phyloP scores from a whole-genome alignment of 1,139 yeast genomes.

The Hyphopichia khmerensis region DNA sequence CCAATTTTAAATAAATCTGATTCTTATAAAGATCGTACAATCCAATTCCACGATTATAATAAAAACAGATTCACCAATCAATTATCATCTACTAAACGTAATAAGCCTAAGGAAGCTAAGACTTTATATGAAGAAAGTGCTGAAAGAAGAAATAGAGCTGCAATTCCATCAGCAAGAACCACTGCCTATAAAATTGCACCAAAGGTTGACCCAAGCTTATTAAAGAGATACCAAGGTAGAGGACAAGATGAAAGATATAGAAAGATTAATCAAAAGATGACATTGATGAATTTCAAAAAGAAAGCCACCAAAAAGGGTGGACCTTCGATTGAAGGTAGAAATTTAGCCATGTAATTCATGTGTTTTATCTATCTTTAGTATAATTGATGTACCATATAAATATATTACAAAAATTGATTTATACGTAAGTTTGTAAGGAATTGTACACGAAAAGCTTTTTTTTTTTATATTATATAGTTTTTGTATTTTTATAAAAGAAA shows the following conservation, averaged over 20 bases:
- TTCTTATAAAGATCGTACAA: slow-evolving; percentile 85
- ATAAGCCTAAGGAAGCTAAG: slow-evolving; percentile 43
- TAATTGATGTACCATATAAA: slow-evolving; percentile 1
- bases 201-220: slow-evolving; percentile 53
- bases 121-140: slow-evolving; percentile 86
- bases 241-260: slow-evolving; percentile 76
- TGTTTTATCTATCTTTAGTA: too few relatives aligned
- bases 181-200: slow-evolving; percentile 93
- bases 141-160: slow-evolving; percentile 90
- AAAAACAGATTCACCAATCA: slow-evolving; percentile 53
- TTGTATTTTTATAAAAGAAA: not conserved
- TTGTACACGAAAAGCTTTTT: not conserved
- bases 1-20: slow-evolving; percentile 96
- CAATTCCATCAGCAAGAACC: slow-evolving; percentile 87
- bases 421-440: too few relatives aligned
- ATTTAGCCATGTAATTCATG: slow-evolving; percentile 47
- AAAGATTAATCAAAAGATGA: slow-evolving; percentile 60
- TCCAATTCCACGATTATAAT: slow-evolving; percentile 71
- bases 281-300: slow-evolving; percentile 46
- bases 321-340: slow-evolving; percentile 80
- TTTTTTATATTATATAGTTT: not conserved
- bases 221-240: slow-evolving; percentile 36
- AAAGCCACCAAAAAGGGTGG: slow-evolving; percentile 60
- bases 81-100: slow-evolving; percentile 35
- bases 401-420: not conserved